Evolutionary conservation across 164 flowering plant species (phyloP), one percentile per base, ranked within the genome.

Genomic region (Warburgia ugandensis): DNA sequence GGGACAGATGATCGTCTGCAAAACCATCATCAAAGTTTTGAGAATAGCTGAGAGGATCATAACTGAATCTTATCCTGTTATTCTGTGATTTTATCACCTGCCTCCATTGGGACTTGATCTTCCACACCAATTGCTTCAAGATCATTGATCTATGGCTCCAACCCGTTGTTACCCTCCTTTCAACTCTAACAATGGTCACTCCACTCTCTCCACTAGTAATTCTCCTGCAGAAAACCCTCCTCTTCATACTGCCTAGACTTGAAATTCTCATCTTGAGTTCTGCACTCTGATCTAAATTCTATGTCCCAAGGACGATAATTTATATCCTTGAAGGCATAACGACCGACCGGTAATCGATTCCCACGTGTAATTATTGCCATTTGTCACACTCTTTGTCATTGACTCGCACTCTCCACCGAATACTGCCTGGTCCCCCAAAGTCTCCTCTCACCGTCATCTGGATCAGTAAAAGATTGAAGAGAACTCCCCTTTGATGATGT

Each of bases 11-110:
- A 22, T 35, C 41, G 11, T n/a, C 29, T 5, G 35, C 20, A 19
- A 47, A 56, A 36, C 76, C 78, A 37, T 73, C 72, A 47, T 76
- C 81, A 30, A 76, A 79, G 62, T 76, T 76, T 21, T 66, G 72
- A 32, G 72, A 67, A 55, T 76, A 79, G 65, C 81, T 76, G 21
- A 58, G 57, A 29, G 59, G 62, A 62, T 76, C 80, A 49, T 79
- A 79, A 56, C 73, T 69, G 60, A 58, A 79, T 35, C 41, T 44
- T 11, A 42, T 36, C 19, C 29, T 42, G 14, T 38, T 58, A 27
- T 58, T 63, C 25, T 42, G 60, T 58, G 61, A 52, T 40, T 55
- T 50, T 45, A 55, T 12, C 6, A 61, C 43, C 51, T 58, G 61
- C 57, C 67, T 76, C 73, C 64, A 68, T 11, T 50, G 57, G 12